Evolutionary conservation across 768 basidiomycete species (phyloP).

Genomic region (Boletus speciosus): DNA sequence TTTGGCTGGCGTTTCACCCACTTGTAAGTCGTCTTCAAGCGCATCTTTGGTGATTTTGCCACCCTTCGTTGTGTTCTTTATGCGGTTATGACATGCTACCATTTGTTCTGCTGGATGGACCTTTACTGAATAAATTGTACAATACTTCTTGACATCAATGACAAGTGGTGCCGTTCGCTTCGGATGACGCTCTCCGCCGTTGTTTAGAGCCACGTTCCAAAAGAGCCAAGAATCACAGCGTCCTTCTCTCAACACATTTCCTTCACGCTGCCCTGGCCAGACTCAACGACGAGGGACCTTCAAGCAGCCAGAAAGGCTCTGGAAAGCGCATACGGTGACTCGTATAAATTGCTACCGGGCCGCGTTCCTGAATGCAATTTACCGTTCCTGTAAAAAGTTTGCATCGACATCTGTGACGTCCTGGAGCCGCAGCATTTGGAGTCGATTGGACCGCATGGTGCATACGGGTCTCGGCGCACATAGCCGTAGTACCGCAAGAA

Average conservation of each 20-base stretch:
- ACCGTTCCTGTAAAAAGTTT: background rate
- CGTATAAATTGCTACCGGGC: background rate
- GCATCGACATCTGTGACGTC: background rate
- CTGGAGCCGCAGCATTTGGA: background rate
- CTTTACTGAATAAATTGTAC: conserved; percentile 1
- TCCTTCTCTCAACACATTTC: background rate
- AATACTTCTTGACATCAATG: background rate
- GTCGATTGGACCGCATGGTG: background rate
- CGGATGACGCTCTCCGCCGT: background rate
- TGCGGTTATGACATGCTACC: conserved; percentile 3
- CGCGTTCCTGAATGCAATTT: background rate
- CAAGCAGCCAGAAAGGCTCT: too few relatives aligned
- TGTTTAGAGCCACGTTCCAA: background rate
- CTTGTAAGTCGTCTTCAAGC: background rate
- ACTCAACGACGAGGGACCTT: background rate
- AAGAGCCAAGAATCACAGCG: background rate
- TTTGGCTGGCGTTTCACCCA: background rate
- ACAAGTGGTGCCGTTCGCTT: background rate
- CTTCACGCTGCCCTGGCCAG: background rate
- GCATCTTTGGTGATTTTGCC: background rate
- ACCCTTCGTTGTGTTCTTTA: background rate
- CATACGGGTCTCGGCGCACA: background rate
- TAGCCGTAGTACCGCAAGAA: background rate
- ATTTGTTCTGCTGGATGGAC: background rate
- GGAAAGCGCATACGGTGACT: background rate